Percentiles rank a stretch among this genome's conserved stretches.
Conservation (phyloP, 169 alveolate species). For the Neospora caninum region DNA sequence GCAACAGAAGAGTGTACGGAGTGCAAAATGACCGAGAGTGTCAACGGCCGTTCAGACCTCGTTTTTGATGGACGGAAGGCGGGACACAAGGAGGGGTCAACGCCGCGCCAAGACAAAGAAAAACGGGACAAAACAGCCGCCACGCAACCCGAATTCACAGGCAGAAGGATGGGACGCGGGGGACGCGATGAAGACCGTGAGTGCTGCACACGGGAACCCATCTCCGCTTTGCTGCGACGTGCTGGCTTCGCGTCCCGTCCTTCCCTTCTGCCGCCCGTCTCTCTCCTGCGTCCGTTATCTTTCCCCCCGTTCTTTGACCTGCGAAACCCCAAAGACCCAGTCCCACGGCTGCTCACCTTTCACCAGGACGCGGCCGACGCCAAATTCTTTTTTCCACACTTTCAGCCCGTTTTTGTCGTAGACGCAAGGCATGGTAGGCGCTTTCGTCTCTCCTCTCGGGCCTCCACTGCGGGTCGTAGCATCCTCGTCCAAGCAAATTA, state of each 20-base stretch:
- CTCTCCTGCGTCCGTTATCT: too few relatives aligned
- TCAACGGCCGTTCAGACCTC: not conserved
- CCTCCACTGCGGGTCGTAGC: not conserved
- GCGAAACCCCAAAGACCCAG: too few relatives aligned
- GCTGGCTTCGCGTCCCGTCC: too few relatives aligned
- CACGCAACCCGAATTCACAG: not conserved
- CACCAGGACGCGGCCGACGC: constrained; percentile 69
- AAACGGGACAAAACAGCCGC: not conserved
- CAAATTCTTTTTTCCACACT: constrained; percentile 77
- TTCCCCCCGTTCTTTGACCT: too few relatives aligned
- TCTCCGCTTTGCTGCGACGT: too few relatives aligned
- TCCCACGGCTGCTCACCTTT: constrained; percentile 50
- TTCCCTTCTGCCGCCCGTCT: too few relatives aligned
- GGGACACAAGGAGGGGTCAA: not conserved
- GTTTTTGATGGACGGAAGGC: not conserved
- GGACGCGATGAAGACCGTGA: not conserved
- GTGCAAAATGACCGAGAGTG: not conserved
- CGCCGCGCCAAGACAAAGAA: not conserved
- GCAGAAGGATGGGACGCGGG: not conserved
- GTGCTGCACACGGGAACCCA: too few relatives aligned
- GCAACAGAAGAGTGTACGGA: not conserved
- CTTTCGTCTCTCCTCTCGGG: not conserved
- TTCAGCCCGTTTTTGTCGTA: constrained; percentile 74
- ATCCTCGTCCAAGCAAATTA: not conserved
- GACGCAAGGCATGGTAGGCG: constrained; percentile 41